Evolutionary conservation across 1,139 yeast genomes (phyloP), one percentile per base, ranked within the genome.

Genomic region (Ashbya aceris): DNA sequence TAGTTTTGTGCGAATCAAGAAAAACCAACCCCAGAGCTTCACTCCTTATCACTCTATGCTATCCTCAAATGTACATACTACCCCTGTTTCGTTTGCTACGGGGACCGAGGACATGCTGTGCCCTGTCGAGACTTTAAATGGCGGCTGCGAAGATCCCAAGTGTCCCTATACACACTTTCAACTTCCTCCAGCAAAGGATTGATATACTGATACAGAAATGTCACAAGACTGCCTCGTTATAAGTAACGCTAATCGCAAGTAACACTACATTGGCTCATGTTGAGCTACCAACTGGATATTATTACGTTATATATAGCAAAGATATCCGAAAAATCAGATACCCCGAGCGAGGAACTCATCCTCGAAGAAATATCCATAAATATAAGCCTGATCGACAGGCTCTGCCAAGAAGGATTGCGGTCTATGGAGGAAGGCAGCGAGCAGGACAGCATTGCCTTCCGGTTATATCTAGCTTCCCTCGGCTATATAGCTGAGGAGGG

Each of bases 1-100:
- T 8, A 32, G 35, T 17, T 32, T 32, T 14, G 35, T 32, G 5
- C 13, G 35, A 32, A 32, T 23, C n/a, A 34, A 34, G 14, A 23
- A 34, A n/a, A 6, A 10, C 11, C 4, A 34, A 8, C 29, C 29
- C 5, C n/a, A 23, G 29, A 10, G 3, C 4, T 34, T 34, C 27
- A 34, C 37, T 9, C 37, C 27, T 9, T 34, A 34, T 34, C 29
- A 34, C 3, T 34, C 37, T 10, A 3, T 34, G 29, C n/a, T 27
- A 34, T 14, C 29, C 27, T 34, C 29, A 3, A 4, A 29, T 6
- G 5, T 6, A 29, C 13, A 29, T 3, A 4, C 5, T 11, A 12
- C 6, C 11, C 13, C 13, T 5, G 31, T 11, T 3, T 6, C 11
- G 13, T 11, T n/a, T 12, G 31, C 13, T 29, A 29, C 11, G 13